Conservation (phyloP, 1,284 basidiomycete species). For the Trametes hirsuta region DNA sequence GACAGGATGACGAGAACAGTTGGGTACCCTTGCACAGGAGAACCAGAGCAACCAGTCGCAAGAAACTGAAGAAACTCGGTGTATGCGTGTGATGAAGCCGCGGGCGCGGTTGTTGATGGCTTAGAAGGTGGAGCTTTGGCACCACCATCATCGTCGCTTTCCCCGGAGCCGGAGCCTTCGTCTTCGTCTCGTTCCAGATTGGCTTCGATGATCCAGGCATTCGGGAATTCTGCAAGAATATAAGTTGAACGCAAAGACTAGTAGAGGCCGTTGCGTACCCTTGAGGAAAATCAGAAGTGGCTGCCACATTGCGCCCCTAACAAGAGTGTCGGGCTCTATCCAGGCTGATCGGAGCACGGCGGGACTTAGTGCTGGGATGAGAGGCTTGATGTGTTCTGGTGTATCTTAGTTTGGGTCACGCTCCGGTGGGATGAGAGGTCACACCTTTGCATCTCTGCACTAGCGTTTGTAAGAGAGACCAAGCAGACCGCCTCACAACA, state of each 20-base stretch:
- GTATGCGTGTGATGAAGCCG: conserved; percentile 53
- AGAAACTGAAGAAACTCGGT: conserved; percentile 78
- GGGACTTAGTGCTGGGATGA: conserved; percentile 53
- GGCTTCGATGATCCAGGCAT: conserved; percentile 60
- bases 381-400: conserved; percentile 42
- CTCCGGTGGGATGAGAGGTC: neutral
- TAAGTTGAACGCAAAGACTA: neutral
- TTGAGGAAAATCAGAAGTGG: conserved; percentile 73
- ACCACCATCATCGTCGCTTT: conserved; percentile 39
- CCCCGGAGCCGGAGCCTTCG: conserved; percentile 38
- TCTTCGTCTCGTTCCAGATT: conserved; percentile 30
- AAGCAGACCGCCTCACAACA: conserved; percentile 66
- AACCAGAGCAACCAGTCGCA: conserved; percentile 72
- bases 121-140: conserved; percentile 9
- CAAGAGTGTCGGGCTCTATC: conserved; percentile 71
- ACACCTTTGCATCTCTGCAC: conserved; percentile 49
- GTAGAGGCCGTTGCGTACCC: conserved; percentile 44
- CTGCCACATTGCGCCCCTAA: conserved; percentile 70
- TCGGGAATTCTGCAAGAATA: conserved; percentile 54
- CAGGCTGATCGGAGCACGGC: conserved; percentile 77
- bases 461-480: conserved; percentile 52
- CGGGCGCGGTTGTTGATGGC: conserved; percentile 5
- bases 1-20: conserved; percentile 77
- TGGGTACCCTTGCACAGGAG: conserved; percentile 78
- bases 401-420: neutral